phyloP scores from a whole-genome alignment of 768 basidiomycete genomes.

The Russula vinacea region DNA sequence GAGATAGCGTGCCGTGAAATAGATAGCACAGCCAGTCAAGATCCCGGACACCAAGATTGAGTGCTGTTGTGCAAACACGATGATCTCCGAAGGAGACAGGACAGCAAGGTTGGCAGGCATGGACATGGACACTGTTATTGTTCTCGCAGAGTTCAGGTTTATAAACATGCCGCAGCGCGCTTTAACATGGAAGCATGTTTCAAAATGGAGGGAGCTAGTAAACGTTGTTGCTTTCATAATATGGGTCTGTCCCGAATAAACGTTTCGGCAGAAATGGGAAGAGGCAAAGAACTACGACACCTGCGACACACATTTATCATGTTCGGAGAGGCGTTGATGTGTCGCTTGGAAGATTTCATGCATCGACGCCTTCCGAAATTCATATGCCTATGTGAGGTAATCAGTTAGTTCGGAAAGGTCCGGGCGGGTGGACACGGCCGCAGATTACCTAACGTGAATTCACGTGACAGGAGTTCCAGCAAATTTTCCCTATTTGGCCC shows the following conservation, averaged over 20 bases:
- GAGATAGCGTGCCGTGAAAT: conserved; percentile 17
- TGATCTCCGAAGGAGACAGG: not conserved
- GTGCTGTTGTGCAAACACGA: conserved; percentile 1
- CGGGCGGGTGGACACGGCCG: too few species aligned
- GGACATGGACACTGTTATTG: not conserved
- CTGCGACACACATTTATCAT: not conserved
- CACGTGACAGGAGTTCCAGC: too few species aligned
- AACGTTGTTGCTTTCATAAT: not conserved
- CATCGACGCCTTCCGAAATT: too few species aligned
- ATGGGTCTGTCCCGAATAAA: conserved; percentile 1
- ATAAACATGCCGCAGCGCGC: not conserved
- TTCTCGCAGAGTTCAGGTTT: too few species aligned
- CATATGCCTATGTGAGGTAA: too few species aligned
- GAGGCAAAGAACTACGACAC: not conserved
- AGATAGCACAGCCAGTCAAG: not conserved
- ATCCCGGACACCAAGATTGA: not conserved
- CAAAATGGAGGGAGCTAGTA: too few species aligned
- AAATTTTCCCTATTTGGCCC: too few species aligned
- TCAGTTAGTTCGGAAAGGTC: too few species aligned
- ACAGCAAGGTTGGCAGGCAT: not conserved
- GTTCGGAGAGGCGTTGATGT: not conserved
- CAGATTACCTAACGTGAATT: too few species aligned
- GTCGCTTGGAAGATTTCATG: too few species aligned
- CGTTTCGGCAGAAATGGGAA: not conserved
- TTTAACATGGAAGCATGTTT: not conserved